Evolutionary conservation across 306 rosid species (phyloP), one percentile per base, ranked within the genome.

Genomic region (Canavalia ensiformis): DNA sequence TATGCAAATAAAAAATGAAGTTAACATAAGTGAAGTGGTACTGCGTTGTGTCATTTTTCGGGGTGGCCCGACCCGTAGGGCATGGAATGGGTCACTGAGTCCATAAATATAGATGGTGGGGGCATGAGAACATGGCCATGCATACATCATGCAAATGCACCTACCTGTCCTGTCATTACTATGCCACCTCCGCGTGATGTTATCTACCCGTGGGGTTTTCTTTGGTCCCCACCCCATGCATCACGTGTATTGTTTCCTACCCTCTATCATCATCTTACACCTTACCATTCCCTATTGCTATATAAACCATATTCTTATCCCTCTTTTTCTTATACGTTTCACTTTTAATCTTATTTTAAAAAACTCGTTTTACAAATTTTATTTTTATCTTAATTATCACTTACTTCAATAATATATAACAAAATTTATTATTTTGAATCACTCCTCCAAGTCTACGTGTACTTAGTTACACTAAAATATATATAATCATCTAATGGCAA

Each of bases 121-220:
- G 66, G 28, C 80, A 79, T 13, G 72, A 58, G 89, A 73, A 83
- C 78, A 79, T 42, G 49, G 46, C 78, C 82, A 82, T 86, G 88
- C 77, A 86, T 65, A 68, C 57, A 55, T 69, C 77, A 82, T 68
- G 87, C 84, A 71, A 42, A 44, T 52, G 60, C 37, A 63, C 69
- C 41, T 50, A 67, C 29, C 72, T 75, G 82, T 72, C 33, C 44
- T 45, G 80, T 67, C 89, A 56, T 83, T 50, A 77, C 86, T 37
- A 30, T 70, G 59, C 72, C 75, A 82, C 33, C 80, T 35, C 81
- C 69, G 67, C 77, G 5, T 3, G 81, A 73, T 74, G 87, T 81
- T 75, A 76, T 84, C 80, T 9, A 6, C 69, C 79, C 79, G 66
- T 68, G 73, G 82, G 72, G 11, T 0, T 10, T 34, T 50, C 68